Evolutionary conservation across 1,284 basidiomycete genomes (phyloP).

Genomic region (Trichosporon ovoides): DNA sequence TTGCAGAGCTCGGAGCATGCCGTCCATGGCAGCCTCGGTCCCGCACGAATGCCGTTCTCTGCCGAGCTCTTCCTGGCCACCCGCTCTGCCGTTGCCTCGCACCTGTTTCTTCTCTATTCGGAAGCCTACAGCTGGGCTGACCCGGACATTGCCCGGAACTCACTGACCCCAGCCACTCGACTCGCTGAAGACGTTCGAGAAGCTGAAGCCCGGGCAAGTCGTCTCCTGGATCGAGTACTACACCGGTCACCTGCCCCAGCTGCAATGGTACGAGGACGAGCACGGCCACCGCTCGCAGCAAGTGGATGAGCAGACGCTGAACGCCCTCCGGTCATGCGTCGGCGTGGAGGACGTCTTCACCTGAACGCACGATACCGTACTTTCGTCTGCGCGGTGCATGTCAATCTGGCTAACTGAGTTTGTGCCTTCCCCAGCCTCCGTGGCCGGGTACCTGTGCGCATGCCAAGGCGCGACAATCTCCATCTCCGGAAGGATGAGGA

Average conservation of each 20-base stretch:
- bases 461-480: too few species aligned
- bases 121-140: not conserved
- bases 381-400: not conserved
- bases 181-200: conserved; percentile 11
- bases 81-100: not conserved
- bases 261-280: not conserved
- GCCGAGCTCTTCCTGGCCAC: not conserved
- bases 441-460: too few species aligned
- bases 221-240: conserved; percentile 18
- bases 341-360: conserved; percentile 13
- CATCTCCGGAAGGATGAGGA: too few species aligned
- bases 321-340: conserved; percentile 14
- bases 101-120: not conserved
- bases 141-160: not conserved
- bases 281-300: not conserved
- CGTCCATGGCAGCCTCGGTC: not conserved
- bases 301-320: conserved; percentile 2
- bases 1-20: not conserved
- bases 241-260: conserved; percentile 7
- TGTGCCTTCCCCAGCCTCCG: not conserved
- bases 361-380: not conserved
- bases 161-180: conserved; percentile 13
- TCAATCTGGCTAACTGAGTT: not conserved
- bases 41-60: not conserved
- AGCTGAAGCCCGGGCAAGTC: not conserved